Evolutionary conservation across 1,284 basidiomycete genomes (phyloP), one percentile per base, ranked within the genome.

Genomic region (Leccinum fuscescens): DNA sequence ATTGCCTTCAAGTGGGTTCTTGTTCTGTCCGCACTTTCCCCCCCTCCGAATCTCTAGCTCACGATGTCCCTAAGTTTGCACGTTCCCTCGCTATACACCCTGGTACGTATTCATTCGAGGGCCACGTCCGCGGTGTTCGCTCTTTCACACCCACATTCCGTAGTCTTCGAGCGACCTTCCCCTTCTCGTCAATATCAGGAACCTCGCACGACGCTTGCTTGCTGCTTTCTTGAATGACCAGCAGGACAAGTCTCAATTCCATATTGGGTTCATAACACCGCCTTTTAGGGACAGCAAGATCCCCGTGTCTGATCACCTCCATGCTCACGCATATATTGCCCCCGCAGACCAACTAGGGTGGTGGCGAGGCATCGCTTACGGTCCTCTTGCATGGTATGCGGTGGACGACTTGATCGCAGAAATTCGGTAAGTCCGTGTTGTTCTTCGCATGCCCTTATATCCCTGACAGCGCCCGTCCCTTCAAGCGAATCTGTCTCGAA

Each of bases 321-420:
- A 91, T 71, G 83, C 82, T 2, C 89, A 92, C 69, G 88, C 86
- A 12, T 90, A 85, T 70, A 79, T 89, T 58, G 78, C 77, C 14
- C 83, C 86, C 14, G 78, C 82, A 4, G 86, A 91, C 72, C 76
- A 80, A 27, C 76, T 86, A 68, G 86, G 88, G 55, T 92, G 88
- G 89, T 88, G 84, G 82, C 79, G 80, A 37, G 73, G 48, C 24
- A 50, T 89, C 35, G 86, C 85, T 7, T 91, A 86, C 71, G 80
- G 84, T 15, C 78, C 85, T 7, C 60, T 90, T 29, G 27, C 50
- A 11, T 51, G 27, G 50, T 33, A 90, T 70, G 76, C 81, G 54
- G 82, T 90, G 55, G 87, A 90, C 62, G 88, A 90, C 72, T 77
- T 91, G 58, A 88, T 91, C 69, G 89, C 89, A 39, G 89, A 90